Base-by-base conservation (phyloP, 768 basidiomycete species). In the Vararia minispora region DNA sequence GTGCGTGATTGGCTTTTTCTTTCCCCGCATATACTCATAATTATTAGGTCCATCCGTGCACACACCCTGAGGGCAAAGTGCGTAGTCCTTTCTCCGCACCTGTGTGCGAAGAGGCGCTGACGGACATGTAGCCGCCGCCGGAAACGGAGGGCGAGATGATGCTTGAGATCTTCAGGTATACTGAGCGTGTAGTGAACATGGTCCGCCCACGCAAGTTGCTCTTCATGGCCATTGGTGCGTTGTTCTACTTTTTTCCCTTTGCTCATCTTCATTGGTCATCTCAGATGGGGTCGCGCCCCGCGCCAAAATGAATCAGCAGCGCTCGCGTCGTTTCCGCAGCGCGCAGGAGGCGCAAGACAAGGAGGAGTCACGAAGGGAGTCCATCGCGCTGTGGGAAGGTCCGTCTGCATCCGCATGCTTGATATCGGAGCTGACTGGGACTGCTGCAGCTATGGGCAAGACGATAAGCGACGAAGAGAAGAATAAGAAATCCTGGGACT, bases 291-390 rank as follows among this genome's bases (percentile, higher is more conserved):
- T 97, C 16, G 94, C 94, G 8, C 94, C 94, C 23, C 79, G 94
- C 52, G 95, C 95, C 28, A 99, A 99, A 65, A 99, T 99, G 95
- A 99, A 99, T 56, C 95, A 99, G 54, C 95, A 99, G 58, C 88
- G 95, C 8, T 90, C 91, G 12, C 73, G 95, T 48, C 89, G 95
- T 39, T 99, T 99, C 64, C 76, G 95, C 43, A 76, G 91, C 16
- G 79, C 89, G 2, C 90, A 94, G 56, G 95, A 99, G 58, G 91
- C 95, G 3, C 79, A 82, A 44, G 88, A 94, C 25, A 94, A 95
- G 60, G 91, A 89, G 41, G 79, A 87, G 40, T 87, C 88, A 33
- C 72, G 79, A 28, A 74, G 75, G 54, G 82, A 92, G 55, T 79
- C 87, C 3, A 70, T 95, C 30, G 69, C 76, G 2, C 52, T 90